Evolutionary conservation across 495 filamentous ascomycete genomes (phyloP), one percentile per base, ranked within the genome.

Genomic region (Margaritispora aquatica): DNA sequence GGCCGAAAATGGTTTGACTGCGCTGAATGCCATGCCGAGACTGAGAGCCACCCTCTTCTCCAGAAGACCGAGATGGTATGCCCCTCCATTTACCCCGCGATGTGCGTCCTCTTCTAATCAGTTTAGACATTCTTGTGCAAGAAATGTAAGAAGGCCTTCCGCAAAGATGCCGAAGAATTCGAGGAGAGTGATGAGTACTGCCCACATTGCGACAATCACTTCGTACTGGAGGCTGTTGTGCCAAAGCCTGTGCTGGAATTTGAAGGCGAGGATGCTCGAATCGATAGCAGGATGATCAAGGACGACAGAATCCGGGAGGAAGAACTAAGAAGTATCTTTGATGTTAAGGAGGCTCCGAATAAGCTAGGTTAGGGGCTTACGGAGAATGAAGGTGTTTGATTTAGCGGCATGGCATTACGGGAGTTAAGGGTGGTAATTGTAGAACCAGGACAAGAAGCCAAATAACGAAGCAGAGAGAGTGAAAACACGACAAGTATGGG

Each of bases 151-250:
- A 97, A 97, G 76, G 90, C 85, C 72, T 98, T 98, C 80, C 88
- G 94, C 49, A 98, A 97, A 75, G 88, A 97, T 66, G 84, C 86
- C 19, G 72, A 81, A 53, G 88, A 96, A 69, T 96, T 96, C 68
- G 94, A 98, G 66, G 95, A 97, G 63, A 89, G 90, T 70, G 95
- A 98, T 77, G 95, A 98, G 73, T 97, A 96, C 77, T 97, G 94
- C 75, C 95, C 94, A n/a, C 88, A 96, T 75, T 98, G 94, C 78
- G 94, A 98, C 71, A 98, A 98, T 72, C 94, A 97, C 73, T 98
- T 91, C 69, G 87, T 97, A 22, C 74, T 97, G 58, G 92, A 97
- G 19, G 94, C 94, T 23, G 68, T 87, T 57, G 88, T 86, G 21
- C 89, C 94, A 10, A 88, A 91, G 72, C 79, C 91, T 9, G 77